phyloP scores from a whole-genome alignment of 2,329 filamentous ascomycete species.

The Stachybotrys chartarum region DNA sequence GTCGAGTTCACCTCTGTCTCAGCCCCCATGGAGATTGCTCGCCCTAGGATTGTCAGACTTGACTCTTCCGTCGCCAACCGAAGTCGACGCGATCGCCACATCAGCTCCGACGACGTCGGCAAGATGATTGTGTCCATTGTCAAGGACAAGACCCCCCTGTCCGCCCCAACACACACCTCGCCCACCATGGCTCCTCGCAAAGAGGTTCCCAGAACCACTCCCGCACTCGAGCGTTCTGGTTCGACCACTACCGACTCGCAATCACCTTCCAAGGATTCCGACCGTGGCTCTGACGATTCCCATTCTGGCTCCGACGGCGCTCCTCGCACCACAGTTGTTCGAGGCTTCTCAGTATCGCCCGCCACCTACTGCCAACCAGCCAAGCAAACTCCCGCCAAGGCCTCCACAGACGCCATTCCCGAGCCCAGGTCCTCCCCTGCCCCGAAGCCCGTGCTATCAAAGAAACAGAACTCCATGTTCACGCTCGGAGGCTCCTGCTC shows the following conservation, averaged over 20 bases:
- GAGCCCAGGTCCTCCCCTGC: conserved; percentile 50
- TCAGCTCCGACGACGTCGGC: conserved; percentile 86
- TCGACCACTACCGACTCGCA: conserved; percentile 38
- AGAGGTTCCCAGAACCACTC: conserved; percentile 27
- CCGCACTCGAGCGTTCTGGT: conserved; percentile 31
- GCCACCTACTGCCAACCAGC: conserved; percentile 36
- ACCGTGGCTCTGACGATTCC: conserved; percentile 25
- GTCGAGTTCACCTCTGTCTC: conserved; percentile 50
- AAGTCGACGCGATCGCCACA: conserved; percentile 77
- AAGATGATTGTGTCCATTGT: conserved; percentile 94
- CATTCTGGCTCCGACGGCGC: conserved; percentile 19
- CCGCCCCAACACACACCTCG: conserved; percentile 24
- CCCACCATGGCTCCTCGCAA: conserved; percentile 30
- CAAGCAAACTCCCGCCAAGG: conserved; percentile 34
- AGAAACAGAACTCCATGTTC: conserved; percentile 56
- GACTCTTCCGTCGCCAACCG: conserved; percentile 66
- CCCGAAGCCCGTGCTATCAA: conserved; percentile 61
- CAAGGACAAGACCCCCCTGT: conserved; percentile 65
- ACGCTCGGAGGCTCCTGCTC: conserved; percentile 75
- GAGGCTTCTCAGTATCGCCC: conserved; percentile 76
- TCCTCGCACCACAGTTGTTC: conserved; percentile 51
- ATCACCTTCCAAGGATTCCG: conserved; percentile 53
- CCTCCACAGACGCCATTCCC: conserved; percentile 51
- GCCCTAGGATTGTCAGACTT: conserved; percentile 62
- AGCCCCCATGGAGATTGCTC: conserved; percentile 49